Evolutionary conservation across 441 rosid genomes (phyloP).

Genomic region (Populus trichocarpa): DNA sequence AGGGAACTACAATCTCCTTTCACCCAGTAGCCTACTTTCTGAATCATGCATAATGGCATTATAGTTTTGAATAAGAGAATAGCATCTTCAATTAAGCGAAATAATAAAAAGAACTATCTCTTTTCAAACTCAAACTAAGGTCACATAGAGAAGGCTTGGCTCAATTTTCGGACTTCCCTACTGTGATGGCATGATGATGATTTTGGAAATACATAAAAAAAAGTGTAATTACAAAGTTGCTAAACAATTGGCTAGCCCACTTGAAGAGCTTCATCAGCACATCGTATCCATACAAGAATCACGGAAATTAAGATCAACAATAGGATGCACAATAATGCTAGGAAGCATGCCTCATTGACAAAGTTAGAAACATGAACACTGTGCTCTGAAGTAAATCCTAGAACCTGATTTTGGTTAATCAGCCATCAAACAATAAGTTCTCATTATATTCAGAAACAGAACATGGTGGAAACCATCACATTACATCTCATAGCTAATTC

Average conservation of each 20-base stretch:
- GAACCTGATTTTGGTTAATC: not conserved
- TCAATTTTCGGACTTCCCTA: not conserved
- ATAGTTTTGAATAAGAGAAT: not conserved
- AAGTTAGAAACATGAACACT: conserved; percentile 2
- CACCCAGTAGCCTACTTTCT: not conserved
- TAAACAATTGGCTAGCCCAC: not conserved
- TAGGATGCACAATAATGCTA: not conserved
- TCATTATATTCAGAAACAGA: not conserved
- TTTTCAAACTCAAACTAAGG: not conserved
- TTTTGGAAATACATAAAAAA: not conserved
- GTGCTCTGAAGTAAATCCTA: not conserved
- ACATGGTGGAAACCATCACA: not conserved
- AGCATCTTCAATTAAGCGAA: not conserved
- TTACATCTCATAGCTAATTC: not conserved
- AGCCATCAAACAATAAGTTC: not conserved
- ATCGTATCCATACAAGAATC: not conserved
- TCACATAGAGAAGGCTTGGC: not conserved
- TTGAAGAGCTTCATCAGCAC: not conserved
- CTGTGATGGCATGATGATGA: not conserved
- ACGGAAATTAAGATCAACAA: not conserved
- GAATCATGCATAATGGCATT: not conserved
- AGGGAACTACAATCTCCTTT: not conserved
- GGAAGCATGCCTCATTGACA: not conserved
- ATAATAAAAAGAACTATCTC: not conserved
- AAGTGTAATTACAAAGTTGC: not conserved